phyloP scores from a whole-genome alignment of 495 filamentous ascomycete species.

The Parathielavia appendiculata region DNA sequence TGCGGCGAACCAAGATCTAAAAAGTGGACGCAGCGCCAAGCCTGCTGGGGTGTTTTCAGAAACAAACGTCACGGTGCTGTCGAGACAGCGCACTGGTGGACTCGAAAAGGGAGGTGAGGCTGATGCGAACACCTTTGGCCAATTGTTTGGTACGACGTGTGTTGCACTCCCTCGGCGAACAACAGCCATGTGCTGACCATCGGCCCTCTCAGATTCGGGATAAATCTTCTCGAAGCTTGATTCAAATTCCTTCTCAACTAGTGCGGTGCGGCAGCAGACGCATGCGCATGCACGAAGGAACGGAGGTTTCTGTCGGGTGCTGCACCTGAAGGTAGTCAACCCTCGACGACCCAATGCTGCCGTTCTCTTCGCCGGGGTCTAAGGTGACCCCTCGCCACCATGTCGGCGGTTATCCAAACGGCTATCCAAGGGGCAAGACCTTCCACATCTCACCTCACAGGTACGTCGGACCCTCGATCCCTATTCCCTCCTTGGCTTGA shows the following conservation, averaged over 20 bases:
- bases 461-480: constrained; percentile 41
- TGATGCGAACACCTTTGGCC: constrained; percentile 35
- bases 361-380: constrained; percentile 41
- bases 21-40: constrained; percentile 18
- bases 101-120: constrained; percentile 14
- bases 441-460: constrained; percentile 89
- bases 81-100: neutral
- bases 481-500: neutral
- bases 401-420: constrained; percentile 67
- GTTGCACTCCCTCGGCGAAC: constrained; percentile 13
- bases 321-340: constrained; percentile 3
- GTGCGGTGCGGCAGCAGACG: neutral
- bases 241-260: neutral
- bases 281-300: constrained; percentile 12
- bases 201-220: constrained; percentile 4
- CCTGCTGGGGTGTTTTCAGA: constrained; percentile 11
- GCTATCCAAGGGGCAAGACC: constrained; percentile 62
- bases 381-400: constrained; percentile 57
- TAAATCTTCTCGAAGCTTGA: neutral
- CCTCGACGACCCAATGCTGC: constrained; percentile 35
- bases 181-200: constrained; percentile 30
- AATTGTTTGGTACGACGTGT: constrained; percentile 24
- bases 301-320: constrained; percentile 14
- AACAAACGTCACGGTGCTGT: constrained; percentile 28
- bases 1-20: neutral